Base-by-base conservation (phyloP, 345 rosid species). In the Linum usitatissimum region DNA sequence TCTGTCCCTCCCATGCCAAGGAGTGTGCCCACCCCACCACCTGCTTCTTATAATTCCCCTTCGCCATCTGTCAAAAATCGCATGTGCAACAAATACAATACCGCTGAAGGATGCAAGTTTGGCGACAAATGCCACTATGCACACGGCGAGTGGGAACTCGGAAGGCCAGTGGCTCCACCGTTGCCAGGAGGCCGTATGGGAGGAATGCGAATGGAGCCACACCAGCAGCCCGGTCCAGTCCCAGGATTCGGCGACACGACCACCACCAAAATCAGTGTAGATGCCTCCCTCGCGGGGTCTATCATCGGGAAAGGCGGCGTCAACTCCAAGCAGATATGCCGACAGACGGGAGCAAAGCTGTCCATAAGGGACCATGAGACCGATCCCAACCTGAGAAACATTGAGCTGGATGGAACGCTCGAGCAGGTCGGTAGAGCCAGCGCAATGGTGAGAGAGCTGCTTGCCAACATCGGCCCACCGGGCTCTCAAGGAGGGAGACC, bases 231-330 rank as follows among this genome's bases (percentile, higher is more conserved):
- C 1, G 85, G 82, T 57, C 81, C 78, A 57, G 83, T 76, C 42
- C 79, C 91, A 42, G 77, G 78, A 61, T 92, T 92, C 66, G 96
- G 98, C 65, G 91, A 85, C 18, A 72, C 84, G 0, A 84, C 87
- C 57, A 79, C 91, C n/a, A 80, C 97, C 13, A 91, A 86, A 78
- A 80, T 91, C 70, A 85, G 91, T 65, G 89, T 87, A 0, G 95
- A 86, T 70, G 89, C 91, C 36, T 86, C 95, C 51, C 83, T 89
- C 63, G 86, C 95, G 9, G 97, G 91, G 60, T 85, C 89, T 55
- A 81, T 92, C 30, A 92, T 89, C 59, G 95, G 97, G 30, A 89
- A 92, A 68, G 86, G 85, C 54, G 95, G 98, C 30, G 78, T 84
- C 64, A 72, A 83, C 75, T 80, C 93, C 5, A 89, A 87, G 68